Conservation (phyloP, 306 rosid species). For the Vigna nakashimae region DNA sequence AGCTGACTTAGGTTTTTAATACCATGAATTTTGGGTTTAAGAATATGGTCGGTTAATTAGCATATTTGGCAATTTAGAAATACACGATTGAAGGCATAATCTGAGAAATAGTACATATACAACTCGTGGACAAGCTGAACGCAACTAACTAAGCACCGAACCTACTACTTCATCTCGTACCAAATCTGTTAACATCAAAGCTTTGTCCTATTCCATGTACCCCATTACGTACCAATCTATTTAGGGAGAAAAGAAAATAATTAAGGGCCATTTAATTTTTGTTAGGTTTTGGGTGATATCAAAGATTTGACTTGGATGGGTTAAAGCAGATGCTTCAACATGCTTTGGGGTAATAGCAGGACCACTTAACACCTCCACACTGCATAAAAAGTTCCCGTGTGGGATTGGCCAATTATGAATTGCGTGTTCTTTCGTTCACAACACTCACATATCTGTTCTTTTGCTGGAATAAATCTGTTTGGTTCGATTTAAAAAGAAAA, state of each 20-base stretch:
- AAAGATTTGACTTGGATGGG: conserved; percentile 24
- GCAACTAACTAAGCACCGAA: conserved; percentile 12
- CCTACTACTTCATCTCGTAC: conserved; percentile 3
- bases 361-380: conserved; percentile 36
- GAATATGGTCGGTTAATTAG: neutral
- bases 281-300: conserved; percentile 25
- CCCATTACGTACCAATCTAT: conserved; percentile 1
- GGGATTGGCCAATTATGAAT: neutral
- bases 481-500: neutral
- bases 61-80: conserved; percentile 4
- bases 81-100: neutral
- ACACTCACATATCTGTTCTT: neutral
- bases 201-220: conserved; percentile 8
- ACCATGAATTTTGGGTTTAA: neutral
- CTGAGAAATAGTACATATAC: neutral
- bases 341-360: conserved; percentile 36
- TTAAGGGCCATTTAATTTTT: conserved; percentile 18
- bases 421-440: conserved; percentile 37
- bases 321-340: conserved; percentile 22
- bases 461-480: neutral
- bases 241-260: neutral
- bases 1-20: neutral
- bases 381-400: conserved; percentile 11
- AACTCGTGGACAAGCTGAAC: neutral
- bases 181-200: conserved; percentile 14